These are phyloP conservation scores for Terana coerulea DNA, from an alignment of 768 basidiomycete genomes.

Conservation along the genomic window DNA sequence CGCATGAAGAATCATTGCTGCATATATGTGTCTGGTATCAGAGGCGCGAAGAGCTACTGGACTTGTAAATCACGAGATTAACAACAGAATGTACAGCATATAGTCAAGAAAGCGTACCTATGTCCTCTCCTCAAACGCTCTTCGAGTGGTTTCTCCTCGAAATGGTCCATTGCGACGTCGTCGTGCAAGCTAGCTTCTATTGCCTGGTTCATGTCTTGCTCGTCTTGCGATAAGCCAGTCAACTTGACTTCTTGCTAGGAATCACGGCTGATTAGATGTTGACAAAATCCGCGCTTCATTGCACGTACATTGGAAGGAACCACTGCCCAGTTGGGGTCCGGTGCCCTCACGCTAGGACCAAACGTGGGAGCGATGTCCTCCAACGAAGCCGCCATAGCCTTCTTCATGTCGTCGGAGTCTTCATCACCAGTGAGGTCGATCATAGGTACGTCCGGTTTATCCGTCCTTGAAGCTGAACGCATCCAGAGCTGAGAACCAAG, in stretches of 20 bases:
- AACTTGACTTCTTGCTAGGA: no score
- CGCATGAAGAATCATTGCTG: conserved; percentile 60
- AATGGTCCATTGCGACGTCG: conserved; percentile 38
- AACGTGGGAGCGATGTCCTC: conserved; percentile 42
- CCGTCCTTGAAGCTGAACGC: conserved; percentile 28
- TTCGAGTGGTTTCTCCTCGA: conserved; percentile 49
- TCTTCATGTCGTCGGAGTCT: conserved; percentile 43
- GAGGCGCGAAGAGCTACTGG: conserved; percentile 69
- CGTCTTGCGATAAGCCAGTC: conserved; percentile 42
- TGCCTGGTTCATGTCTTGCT: conserved; percentile 61
- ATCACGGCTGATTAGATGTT: no score
- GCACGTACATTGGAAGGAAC: conserved; percentile 62
- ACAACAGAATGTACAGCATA: neutral
- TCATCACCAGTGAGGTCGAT: conserved; percentile 66
- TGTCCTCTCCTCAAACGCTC: conserved; percentile 52
- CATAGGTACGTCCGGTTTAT: conserved; percentile 17
- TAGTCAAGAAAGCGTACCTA: conserved; percentile 39
- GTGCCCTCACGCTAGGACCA: conserved; percentile 56
- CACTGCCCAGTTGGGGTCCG: conserved; percentile 66
- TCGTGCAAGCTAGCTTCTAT: conserved; percentile 65
- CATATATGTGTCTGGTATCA: conserved; percentile 46
- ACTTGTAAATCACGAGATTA: conserved; percentile 30
- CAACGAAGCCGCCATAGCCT: conserved; percentile 53
- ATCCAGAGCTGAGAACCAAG: neutral
- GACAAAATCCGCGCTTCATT: no score